These are phyloP conservation scores for Nakazawaea wyomingensis DNA, from an alignment of 805 yeast genomes.

Conservation along the genomic window DNA sequence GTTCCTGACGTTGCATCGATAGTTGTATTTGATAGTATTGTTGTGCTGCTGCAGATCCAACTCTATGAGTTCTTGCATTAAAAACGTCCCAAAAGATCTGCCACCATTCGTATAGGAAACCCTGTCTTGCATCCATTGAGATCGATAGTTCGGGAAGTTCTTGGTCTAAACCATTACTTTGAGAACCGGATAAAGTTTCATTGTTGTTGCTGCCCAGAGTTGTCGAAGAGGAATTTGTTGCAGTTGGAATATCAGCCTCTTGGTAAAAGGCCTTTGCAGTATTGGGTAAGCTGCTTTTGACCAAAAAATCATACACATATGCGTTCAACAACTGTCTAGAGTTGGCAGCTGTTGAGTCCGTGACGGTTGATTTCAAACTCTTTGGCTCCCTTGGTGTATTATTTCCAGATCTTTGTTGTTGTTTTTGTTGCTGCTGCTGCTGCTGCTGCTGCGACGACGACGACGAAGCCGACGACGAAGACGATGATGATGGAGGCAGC, in stretches of 20 bases:
- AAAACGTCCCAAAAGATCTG: constrained; percentile 91
- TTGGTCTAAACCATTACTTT: constrained; percentile 14
- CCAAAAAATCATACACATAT: constrained; percentile 78
- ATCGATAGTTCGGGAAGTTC: constrained; percentile 46
- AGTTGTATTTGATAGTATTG: constrained; percentile 66
- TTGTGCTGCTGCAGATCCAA: constrained; percentile 57
- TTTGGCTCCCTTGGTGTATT: constrained; percentile 5
- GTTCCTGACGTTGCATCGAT: constrained; percentile 56
- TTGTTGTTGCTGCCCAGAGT: neutral
- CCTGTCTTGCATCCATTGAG: constrained; percentile 78
- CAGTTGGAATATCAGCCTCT: constrained; percentile 67
- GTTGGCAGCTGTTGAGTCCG: constrained; percentile 42
- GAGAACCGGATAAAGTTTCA: constrained; percentile 2
- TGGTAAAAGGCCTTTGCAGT: constrained; percentile 70
- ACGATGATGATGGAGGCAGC: too few species aligned
- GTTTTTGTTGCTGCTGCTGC: neutral
- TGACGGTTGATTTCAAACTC: constrained; percentile 22
- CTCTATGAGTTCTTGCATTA: constrained; percentile 70
- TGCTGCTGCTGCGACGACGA: neutral
- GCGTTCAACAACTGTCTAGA: constrained; percentile 67
- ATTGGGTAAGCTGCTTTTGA: constrained; percentile 64
- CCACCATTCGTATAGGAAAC: constrained; percentile 94
- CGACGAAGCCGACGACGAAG: too few species aligned
- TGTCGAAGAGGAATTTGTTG: constrained; percentile 20
- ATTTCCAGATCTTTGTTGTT: neutral